Base-by-base conservation (phyloP, 768 basidiomycete species). In the Daedalea quercina region DNA sequence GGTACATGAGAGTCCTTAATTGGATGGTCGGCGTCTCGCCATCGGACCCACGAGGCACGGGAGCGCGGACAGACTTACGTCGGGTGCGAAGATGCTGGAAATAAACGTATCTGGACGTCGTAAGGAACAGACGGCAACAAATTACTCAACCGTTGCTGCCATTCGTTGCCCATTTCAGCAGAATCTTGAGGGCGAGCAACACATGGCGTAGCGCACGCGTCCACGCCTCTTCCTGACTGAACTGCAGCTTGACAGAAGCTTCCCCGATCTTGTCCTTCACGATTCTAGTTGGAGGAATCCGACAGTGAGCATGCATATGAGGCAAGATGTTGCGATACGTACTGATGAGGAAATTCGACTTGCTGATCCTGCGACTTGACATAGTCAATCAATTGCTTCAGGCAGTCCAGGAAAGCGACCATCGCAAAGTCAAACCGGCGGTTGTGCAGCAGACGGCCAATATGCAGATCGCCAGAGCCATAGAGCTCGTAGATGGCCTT, bases 211-310 rank as follows among this genome's bases (percentile, higher is more conserved):
- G 72, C 3, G 94, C 91, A 54, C 91, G 82, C 22, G 95, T 97
- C 95, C 95, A 99, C 0, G 83, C 77, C 63, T 99, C 95, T 65
- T 99, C 95, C 61, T 92, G 90, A 59, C 87, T 89, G 67, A 96
- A 95, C 63, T 94, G 93, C 3, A 94, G 73, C 69, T 94, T 94
- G 57, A 98, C 88, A 1, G 91, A 94, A 17, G 90, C 87, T 51
- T 95, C 94, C 7, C 94, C 94, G 51, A 99, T 99, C 71, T 87
- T 91, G 69, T 99, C 96, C 69, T 91, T 97, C 40, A 76, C 73
- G 50, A 98, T 84, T 63, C 95, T 96, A 62, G 37, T 12, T 35
- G 28, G 3, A 20, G 28, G 12, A 9, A 26, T 13, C 22, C 17
- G 34, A 24, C 40, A 20, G 34, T 43, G 31, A 46, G 41, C 22